These are phyloP conservation scores for Aureobasidium sp. DNA, from an alignment of 2,329 filamentous ascomycete genomes.

Conservation along the genomic window DNA sequence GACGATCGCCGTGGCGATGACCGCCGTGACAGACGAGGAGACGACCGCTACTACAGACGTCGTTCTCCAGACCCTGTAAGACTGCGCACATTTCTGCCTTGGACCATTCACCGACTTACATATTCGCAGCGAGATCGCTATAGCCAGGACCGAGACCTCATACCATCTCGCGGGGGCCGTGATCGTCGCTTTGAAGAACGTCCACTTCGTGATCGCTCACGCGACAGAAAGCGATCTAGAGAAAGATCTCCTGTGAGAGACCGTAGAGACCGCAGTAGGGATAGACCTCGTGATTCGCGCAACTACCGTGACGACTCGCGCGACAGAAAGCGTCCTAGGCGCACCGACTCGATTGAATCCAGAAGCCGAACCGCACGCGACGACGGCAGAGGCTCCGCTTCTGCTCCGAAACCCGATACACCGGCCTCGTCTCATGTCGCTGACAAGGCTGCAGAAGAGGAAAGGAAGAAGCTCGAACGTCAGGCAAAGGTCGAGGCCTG, in stretches of 20 bases:
- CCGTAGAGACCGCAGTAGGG: slow-evolving; percentile 46
- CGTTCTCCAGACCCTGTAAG: slow-evolving; percentile 43
- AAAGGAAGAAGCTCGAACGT: slow-evolving; percentile 61
- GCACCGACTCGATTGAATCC: slow-evolving; percentile 66
- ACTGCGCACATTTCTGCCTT: not conserved
- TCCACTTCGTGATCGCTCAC: slow-evolving; percentile 52
- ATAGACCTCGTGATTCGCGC: slow-evolving; percentile 62
- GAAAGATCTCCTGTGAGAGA: slow-evolving; percentile 43
- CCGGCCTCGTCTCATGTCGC: slow-evolving; percentile 19
- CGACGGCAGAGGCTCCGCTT: slow-evolving; percentile 48
- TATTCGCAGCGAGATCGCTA: slow-evolving; percentile 43
- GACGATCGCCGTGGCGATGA: slow-evolving; percentile 20
- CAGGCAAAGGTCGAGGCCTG: slow-evolving; percentile 79
- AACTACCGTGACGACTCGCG: slow-evolving; percentile 71
- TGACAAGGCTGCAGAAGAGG: slow-evolving; percentile 52
- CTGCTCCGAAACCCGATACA: slow-evolving; percentile 36
- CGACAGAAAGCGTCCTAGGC: slow-evolving; percentile 56
- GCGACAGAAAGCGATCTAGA: slow-evolving; percentile 59
- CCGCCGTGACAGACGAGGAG: slow-evolving; percentile 17
- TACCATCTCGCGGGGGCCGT: slow-evolving; percentile 54
- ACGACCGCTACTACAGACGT: slow-evolving; percentile 40
- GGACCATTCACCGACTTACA: slow-evolving; percentile 35
- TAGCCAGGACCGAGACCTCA: slow-evolving; percentile 43
- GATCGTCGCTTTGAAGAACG: slow-evolving; percentile 34
- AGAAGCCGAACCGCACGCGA: slow-evolving; percentile 52